Conservation (phyloP, 306 rosid genomes). For the Geum urbanum region DNA sequence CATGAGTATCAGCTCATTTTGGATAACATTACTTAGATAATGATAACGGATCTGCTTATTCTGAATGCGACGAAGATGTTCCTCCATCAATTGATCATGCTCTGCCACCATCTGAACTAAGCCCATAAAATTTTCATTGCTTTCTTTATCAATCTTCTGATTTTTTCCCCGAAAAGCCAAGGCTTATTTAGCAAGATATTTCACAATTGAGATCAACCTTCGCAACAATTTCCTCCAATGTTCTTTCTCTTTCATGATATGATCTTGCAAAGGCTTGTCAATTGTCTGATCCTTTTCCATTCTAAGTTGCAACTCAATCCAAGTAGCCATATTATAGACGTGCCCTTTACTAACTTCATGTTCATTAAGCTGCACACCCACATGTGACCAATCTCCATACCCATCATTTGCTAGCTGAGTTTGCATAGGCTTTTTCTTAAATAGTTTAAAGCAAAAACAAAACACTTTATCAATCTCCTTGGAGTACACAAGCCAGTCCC, state of each 20-base stretch:
- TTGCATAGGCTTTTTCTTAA: no score
- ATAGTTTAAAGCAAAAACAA: no score
- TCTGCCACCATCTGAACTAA: background rate
- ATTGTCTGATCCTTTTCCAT: background rate
- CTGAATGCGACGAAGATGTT: background rate
- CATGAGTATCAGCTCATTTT: background rate
- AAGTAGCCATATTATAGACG: no score
- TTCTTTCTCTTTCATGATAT: slow-evolving; percentile 4
- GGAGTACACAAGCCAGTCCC: no score
- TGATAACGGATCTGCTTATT: background rate
- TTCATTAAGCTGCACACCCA: no score
- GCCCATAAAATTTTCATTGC: background rate
- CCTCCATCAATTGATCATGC: background rate
- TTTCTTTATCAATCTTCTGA: background rate
- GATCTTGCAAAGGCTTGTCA: background rate
- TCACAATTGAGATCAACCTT: background rate
- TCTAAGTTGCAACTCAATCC: background rate
- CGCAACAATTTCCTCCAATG: background rate
- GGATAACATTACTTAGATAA: background rate
- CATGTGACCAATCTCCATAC: no score
- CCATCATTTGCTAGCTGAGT: no score
- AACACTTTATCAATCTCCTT: no score
- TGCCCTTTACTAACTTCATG: no score
- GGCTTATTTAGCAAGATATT: background rate
- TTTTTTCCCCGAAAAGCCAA: background rate